phyloP scores from a whole-genome alignment of 108 stramenopile species.

The Parietichytrium sp. region DNA sequence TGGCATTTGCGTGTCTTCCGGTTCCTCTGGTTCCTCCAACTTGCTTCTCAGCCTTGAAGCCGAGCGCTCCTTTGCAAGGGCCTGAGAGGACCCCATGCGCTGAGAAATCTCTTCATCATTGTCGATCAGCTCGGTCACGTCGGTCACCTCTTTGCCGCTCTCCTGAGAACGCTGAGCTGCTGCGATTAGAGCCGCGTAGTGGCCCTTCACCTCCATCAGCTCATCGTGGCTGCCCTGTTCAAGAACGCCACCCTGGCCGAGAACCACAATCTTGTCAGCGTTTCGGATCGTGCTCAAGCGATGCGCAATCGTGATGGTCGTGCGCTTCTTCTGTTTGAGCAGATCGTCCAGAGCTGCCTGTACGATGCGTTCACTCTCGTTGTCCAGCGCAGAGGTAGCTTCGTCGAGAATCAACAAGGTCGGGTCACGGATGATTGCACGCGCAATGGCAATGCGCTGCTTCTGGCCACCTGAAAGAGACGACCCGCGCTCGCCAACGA shows the following conservation, averaged over 20 bases:
- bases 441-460: slow-evolving; percentile 66
- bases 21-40: not conserved
- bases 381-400: slow-evolving; percentile 64
- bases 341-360: slow-evolving; percentile 57
- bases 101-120: not conserved
- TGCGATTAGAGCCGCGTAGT: slow-evolving; percentile 39
- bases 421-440: slow-evolving; percentile 59
- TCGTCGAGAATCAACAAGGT: slow-evolving; percentile 61
- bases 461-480: slow-evolving; percentile 63
- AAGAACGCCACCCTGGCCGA: slow-evolving; percentile 58
- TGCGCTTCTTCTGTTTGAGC: not conserved
- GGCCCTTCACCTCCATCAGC: slow-evolving; percentile 54
- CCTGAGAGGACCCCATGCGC: not conserved
- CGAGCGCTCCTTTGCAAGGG: not conserved
- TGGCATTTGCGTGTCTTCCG: no score
- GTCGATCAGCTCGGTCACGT: not conserved
- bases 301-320: slow-evolving; percentile 59
- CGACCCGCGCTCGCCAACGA: slow-evolving; percentile 54
- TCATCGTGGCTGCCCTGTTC: slow-evolving; percentile 88
- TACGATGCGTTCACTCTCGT: slow-evolving; percentile 56
- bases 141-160: not conserved
- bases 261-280: slow-evolving; percentile 38
- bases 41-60: not conserved
- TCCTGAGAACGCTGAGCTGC: slow-evolving; percentile 19
- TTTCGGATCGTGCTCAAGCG: slow-evolving; percentile 50